Evolutionary conservation across 2,329 filamentous ascomycete genomes (phyloP).

Genomic region (Rasamsonia emersonii): DNA sequence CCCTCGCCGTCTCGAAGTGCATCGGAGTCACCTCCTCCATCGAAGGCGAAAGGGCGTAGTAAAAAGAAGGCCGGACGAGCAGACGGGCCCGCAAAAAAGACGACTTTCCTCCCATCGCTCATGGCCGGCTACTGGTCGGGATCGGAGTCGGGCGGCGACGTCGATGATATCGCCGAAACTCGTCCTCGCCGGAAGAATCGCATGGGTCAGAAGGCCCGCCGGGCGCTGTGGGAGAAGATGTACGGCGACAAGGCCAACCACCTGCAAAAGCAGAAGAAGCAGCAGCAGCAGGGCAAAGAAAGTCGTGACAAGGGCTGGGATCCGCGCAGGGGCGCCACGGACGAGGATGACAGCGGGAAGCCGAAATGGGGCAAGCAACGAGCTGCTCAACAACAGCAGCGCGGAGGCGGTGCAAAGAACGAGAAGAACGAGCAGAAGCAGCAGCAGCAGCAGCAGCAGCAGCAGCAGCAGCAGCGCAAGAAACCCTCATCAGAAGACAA

Average conservation of each 20-base stretch:
- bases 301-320: slow-evolving; percentile 50
- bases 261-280: slow-evolving; percentile 29
- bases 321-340: slow-evolving; percentile 46
- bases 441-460: slow-evolving; percentile 7
- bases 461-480: slow-evolving; percentile 7
- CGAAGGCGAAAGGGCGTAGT: slow-evolving; percentile 16
- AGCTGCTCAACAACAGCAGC: slow-evolving; percentile 8
- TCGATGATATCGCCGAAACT: slow-evolving; percentile 30
- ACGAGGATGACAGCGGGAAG: slow-evolving; percentile 13
- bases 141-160: slow-evolving; percentile 47
- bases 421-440: slow-evolving; percentile 15
- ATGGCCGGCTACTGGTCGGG: slow-evolving; percentile 57
- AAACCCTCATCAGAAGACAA: slow-evolving; percentile 36
- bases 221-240: slow-evolving; percentile 55
- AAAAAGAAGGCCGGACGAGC: slow-evolving; percentile 13
- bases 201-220: slow-evolving; percentile 54
- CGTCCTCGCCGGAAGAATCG: slow-evolving; percentile 49
- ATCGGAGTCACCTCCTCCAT: slow-evolving; percentile 17
- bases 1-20: slow-evolving; percentile 23
- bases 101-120: slow-evolving; percentile 53
- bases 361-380: slow-evolving; percentile 14
- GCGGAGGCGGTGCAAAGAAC: slow-evolving; percentile 5
- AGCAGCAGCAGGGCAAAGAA: slow-evolving; percentile 11
- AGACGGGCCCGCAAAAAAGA: slow-evolving; percentile 24
- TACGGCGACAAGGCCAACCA: slow-evolving; percentile 52